A percentile compares a stretch with the other conserved stretches of the same genome.
These are phyloP conservation scores for Glomus cerebriforme DNA, from an alignment of 192 early-diverging fungal species.

Conservation along the genomic window DNA sequence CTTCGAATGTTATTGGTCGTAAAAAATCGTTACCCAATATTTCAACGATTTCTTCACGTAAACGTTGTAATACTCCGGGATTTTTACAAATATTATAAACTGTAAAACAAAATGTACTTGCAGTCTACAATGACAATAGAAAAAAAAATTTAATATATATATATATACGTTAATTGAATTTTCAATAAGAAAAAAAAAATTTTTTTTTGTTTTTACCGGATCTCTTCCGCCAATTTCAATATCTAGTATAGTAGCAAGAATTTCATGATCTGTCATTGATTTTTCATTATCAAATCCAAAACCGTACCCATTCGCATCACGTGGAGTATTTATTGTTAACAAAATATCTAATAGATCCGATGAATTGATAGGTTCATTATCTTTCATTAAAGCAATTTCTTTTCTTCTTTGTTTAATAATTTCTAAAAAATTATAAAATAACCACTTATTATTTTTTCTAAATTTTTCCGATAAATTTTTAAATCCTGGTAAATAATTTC, in stretches of 20 bases:
- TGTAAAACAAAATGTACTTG: background rate
- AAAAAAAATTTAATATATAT: background rate
- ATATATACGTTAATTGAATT: background rate
- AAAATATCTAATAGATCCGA: conserved; percentile 4
- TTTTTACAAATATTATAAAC: conserved; percentile 15
- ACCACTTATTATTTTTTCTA: background rate
- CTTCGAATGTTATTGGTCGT: conserved; percentile 21
- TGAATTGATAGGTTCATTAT: background rate
- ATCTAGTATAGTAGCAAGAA: conserved; percentile 1
- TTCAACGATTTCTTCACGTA: conserved; percentile 7
- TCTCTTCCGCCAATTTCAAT: background rate
- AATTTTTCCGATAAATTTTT: background rate
- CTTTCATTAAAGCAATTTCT: background rate
- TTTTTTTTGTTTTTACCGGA: conserved; percentile 12
- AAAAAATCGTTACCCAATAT: conserved; percentile 10
- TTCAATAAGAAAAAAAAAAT: background rate
- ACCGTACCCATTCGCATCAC: background rate
- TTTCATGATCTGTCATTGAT: conserved; percentile 13
- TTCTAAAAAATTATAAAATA: background rate
- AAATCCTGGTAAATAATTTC: background rate
- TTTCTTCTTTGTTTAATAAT: conserved; percentile 20
- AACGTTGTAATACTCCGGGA: background rate
- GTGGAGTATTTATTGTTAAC: conserved; percentile 7
- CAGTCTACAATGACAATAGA: background rate
- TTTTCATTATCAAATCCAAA: background rate